Evolutionary conservation across 345 rosid genomes (phyloP).

Genomic region (Hevea brasiliensis): DNA sequence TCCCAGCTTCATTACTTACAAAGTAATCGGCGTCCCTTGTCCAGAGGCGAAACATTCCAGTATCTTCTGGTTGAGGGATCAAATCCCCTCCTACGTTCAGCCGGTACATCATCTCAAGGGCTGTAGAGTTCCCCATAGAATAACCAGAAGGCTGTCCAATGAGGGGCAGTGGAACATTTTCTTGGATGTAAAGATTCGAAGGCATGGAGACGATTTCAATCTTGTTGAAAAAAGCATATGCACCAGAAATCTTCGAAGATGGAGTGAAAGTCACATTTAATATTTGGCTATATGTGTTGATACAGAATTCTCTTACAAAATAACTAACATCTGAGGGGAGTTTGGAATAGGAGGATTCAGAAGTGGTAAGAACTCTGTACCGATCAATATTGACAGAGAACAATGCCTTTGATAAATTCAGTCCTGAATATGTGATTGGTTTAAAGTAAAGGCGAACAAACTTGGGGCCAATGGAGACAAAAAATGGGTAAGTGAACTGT

Average conservation of each 20-base stretch:
- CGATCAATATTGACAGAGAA: conserved; percentile 24
- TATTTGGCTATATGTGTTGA: background rate
- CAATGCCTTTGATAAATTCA: conserved; percentile 13
- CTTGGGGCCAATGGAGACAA: conserved; percentile 18
- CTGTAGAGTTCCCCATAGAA: conserved; percentile 5
- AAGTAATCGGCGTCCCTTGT: background rate
- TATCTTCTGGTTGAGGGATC: conserved; percentile 6
- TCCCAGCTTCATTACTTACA: conserved; percentile 2
- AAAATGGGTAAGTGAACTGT: background rate
- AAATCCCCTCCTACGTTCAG: conserved; percentile 28
- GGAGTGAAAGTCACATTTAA: conserved; percentile 9
- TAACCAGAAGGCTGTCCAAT: background rate
- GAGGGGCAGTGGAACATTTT: background rate
- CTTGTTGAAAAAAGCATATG: conserved; percentile 10
- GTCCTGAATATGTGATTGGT: background rate
- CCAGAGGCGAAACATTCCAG: too few species aligned
- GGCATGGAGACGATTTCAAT: conserved; percentile 35
- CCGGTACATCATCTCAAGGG: conserved; percentile 26
- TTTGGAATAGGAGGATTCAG: conserved; percentile 6
- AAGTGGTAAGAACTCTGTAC: conserved; percentile 14
- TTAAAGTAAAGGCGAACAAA: conserved; percentile 30
- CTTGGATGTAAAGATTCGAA: conserved; percentile 25
- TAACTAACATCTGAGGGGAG: background rate
- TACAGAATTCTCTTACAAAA: conserved; percentile 14
- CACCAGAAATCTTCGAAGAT: background rate